Base-by-base conservation (phyloP, 768 basidiomycete genomes). In the Kwoniella europaea region DNA sequence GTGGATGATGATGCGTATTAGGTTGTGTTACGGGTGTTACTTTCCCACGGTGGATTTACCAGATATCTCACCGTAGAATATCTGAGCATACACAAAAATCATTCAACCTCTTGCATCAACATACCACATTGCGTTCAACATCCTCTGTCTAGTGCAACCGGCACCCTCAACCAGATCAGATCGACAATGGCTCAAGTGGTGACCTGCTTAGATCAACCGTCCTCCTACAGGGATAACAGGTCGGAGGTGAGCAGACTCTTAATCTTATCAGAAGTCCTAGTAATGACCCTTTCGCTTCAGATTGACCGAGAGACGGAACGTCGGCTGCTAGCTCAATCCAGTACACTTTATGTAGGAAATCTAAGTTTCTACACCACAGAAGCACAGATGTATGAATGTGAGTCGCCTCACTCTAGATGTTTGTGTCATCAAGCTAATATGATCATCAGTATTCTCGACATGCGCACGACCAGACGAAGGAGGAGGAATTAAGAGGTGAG, bases 181-280 rank as follows among this genome's bases (percentile, higher is more conserved):
- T 18, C 18, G 13, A 50, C 46, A 4, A 83, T 83, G 94, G 89
- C 94, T 54, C 91, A 95, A 86, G 90, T 96, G 76, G 90, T 96
- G 58, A 80, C 87, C 35, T 84, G 91, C 43, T 87, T 98, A 75
- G 96, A 98, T 85, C 91, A 93, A 83, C 95, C 94, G 57, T 97
- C 94, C 5, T 93, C 94, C 83, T 99, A 99, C 86, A 93, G 94
- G 83, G 96, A 99, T 85, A 95, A 92, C 15, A 92, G 95, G 84
- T 86, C 87, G 50, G 88, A 91, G 66, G 85, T 94, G 60, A 44
- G 79, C 73, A 35, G 5, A 57, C 68, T 58, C 56, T 52, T 64
- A 1, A n/a, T 68, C 22, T 35, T 27, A 15, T 53, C 20, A 56
- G 7, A 61, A 1, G 67, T 64, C 27, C 64, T 54, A 43, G 65